These are phyloP conservation scores for Hypoxylon sp. DNA, from an alignment of 2,329 filamentous ascomycete genomes.

Conservation along the genomic window DNA sequence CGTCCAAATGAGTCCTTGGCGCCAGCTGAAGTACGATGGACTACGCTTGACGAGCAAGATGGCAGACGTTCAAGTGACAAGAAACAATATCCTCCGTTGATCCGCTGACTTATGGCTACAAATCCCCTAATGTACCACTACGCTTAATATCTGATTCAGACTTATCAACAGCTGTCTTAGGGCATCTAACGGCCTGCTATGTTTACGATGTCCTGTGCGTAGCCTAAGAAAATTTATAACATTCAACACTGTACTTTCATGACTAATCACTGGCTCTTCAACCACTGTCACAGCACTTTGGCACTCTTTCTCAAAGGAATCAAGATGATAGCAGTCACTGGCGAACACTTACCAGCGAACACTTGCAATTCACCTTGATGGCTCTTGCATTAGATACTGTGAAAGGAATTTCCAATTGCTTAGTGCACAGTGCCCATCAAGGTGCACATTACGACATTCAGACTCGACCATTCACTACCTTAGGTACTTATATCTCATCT, in stretches of 20 bases:
- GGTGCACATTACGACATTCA: constrained; percentile 13
- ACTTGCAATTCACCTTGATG: constrained; percentile 31
- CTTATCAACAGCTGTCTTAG: not conserved
- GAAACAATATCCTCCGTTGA: not conserved
- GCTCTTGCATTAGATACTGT: constrained; percentile 13
- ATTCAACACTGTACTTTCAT: not conserved
- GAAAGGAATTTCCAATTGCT: constrained; percentile 7
- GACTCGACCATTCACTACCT: constrained; percentile 3
- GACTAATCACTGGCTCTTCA: constrained; percentile 4
- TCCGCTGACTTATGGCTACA: not conserved
- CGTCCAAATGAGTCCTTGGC: not conserved
- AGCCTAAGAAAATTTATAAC: not conserved
- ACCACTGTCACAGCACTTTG: not conserved
- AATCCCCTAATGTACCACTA: not conserved
- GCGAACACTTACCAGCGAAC: not conserved
- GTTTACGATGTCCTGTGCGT: not conserved
- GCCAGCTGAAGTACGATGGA: not conserved
- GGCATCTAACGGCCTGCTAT: not conserved
- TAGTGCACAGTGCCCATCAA: constrained; percentile 33
- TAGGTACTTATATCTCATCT: not conserved
- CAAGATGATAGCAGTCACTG: constrained; percentile 6
- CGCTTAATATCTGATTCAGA: not conserved
- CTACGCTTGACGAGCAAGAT: not conserved
- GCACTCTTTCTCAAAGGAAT: not conserved
- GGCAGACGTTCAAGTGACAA: not conserved